These are phyloP conservation scores for Phialophora verrucosa DNA, from an alignment of 2,329 filamentous ascomycete species.

Conservation along the genomic window DNA sequence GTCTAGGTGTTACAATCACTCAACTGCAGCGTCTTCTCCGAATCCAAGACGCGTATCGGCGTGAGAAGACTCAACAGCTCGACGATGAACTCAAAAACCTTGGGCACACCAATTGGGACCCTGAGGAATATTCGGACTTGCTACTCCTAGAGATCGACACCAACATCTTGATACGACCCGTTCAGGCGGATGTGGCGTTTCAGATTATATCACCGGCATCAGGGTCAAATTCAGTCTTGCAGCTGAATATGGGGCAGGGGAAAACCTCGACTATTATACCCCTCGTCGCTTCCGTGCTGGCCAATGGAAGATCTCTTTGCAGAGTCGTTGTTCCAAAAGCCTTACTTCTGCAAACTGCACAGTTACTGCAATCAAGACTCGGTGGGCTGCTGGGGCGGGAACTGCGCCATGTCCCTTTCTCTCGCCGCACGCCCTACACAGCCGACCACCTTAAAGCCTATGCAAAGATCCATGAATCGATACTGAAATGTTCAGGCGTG, in stretches of 20 bases:
- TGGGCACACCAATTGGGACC: constrained; percentile 64
- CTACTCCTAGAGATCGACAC: constrained; percentile 70
- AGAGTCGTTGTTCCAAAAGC: constrained; percentile 67
- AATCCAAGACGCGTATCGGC: constrained; percentile 32
- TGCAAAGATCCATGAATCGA: constrained; percentile 50
- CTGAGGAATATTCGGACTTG: constrained; percentile 61
- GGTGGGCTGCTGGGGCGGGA: constrained; percentile 54
- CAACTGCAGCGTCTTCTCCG: constrained; percentile 41
- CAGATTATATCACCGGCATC: constrained; percentile 58
- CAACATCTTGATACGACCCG: constrained; percentile 63
- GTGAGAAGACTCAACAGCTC: constrained; percentile 30
- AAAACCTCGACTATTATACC: constrained; percentile 67
- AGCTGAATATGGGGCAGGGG: constrained; percentile 72
- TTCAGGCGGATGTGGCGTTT: constrained; percentile 63
- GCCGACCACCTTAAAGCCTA: constrained; percentile 47
- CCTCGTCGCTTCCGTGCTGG: constrained; percentile 62
- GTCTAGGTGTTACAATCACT: constrained; percentile 42
- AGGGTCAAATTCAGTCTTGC: constrained; percentile 61
- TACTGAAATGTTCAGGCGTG: constrained; percentile 58
- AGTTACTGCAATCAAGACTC: constrained; percentile 58
- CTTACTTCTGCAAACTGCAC: constrained; percentile 64
- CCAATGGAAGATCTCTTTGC: constrained; percentile 58
- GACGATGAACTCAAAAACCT: constrained; percentile 51
- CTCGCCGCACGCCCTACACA: constrained; percentile 48
- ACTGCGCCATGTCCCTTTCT: constrained; percentile 55